Evolutionary conservation across 2,329 filamentous ascomycete genomes (phyloP).

Genomic region (Amesomyces nigricolor): DNA sequence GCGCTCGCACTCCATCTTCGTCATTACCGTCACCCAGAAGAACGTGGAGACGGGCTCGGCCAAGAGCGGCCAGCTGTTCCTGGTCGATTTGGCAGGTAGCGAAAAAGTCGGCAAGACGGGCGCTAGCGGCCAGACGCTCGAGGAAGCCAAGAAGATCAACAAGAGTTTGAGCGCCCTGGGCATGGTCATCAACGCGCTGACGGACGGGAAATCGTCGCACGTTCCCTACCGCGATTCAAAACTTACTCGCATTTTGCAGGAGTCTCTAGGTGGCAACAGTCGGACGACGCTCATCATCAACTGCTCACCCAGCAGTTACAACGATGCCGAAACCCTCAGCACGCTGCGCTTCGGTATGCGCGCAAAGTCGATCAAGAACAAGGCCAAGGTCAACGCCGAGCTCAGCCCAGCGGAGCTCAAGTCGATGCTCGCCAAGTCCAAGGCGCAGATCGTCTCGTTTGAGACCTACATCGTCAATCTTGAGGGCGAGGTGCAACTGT

Average conservation of each 20-base stretch:
- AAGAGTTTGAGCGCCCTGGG: conserved; percentile 97
- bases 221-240: conserved; percentile 97
- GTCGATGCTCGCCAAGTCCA: conserved; percentile 83
- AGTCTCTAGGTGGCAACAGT: conserved; percentile 95
- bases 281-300: conserved; percentile 98
- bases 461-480: conserved; percentile 78
- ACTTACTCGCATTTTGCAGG: conserved; percentile 93
- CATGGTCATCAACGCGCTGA: conserved; percentile 98
- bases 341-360: conserved; percentile 92
- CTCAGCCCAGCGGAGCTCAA: conserved; percentile 95
- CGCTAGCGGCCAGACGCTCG: conserved; percentile 91
- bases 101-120: conserved; percentile 99
- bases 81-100: conserved; percentile 96
- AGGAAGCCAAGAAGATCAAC: conserved; percentile 99
- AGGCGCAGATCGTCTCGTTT: conserved; percentile 82
- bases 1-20: conserved; percentile 96
- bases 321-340: conserved; percentile 88
- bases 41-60: conserved; percentile 93
- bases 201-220: conserved; percentile 93
- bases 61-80: conserved; percentile 92
- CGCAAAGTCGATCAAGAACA: conserved; percentile 99
- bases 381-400: conserved; percentile 99
- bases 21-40: conserved; percentile 95
- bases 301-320: conserved; percentile 97
- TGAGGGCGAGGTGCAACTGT: conserved; percentile 78